Conservation (phyloP, 495 filamentous ascomycete species). For the Annulohypoxylon bovei region DNA sequence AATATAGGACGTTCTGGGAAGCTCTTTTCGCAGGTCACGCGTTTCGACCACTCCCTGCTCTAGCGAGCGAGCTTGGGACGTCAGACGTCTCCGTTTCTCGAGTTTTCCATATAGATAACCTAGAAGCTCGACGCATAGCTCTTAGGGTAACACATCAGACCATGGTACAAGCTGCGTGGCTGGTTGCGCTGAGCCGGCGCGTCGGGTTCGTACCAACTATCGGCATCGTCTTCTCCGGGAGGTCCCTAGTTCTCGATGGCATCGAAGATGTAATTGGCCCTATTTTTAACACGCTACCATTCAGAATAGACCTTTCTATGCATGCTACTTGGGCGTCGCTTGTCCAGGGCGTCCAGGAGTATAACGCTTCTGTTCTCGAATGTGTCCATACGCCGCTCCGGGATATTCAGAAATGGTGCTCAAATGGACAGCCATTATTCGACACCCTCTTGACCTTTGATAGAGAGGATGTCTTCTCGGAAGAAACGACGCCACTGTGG, state of each 20-base stretch:
- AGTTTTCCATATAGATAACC: constrained; percentile 41
- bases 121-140: constrained; percentile 59
- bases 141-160: constrained; percentile 80
- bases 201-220: constrained; percentile 54
- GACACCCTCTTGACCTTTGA: constrained; percentile 90
- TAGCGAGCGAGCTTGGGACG: constrained; percentile 7
- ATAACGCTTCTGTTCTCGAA: constrained; percentile 66
- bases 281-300: constrained; percentile 90
- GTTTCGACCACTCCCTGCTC: constrained; percentile 46
- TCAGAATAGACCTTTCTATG: constrained; percentile 58
- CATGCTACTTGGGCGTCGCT: constrained; percentile 62
- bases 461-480: constrained; percentile 48
- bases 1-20: constrained; percentile 75
- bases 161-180: constrained; percentile 76
- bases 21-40: constrained; percentile 58
- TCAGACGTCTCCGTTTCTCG: constrained; percentile 30
- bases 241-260: constrained; percentile 70
- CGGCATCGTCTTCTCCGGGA: constrained; percentile 76
- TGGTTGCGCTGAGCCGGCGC: constrained; percentile 60
- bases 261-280: constrained; percentile 81
- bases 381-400: constrained; percentile 78
- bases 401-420: constrained; percentile 76
- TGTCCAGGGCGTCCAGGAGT: constrained; percentile 66
- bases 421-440: constrained; percentile 70
- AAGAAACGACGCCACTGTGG: constrained; percentile 61